Percentiles rank a stretch among this genome's conserved stretches.
Conservation (phyloP, 257 asterid species). For the Solanum rostratum region DNA sequence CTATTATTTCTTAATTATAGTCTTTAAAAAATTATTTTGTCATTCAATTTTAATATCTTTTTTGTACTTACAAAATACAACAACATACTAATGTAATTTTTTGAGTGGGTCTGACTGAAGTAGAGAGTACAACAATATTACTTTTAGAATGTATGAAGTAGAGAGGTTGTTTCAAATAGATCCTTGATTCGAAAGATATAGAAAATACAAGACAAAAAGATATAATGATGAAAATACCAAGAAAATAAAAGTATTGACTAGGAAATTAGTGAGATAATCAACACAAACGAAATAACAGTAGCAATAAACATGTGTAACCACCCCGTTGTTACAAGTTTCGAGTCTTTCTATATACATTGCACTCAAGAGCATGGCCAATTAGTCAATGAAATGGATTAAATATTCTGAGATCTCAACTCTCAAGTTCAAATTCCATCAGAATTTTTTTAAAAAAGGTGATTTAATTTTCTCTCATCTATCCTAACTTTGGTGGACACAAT, state of each 20-base stretch:
- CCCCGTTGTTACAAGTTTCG: neutral
- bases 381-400: neutral
- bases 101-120: too few species aligned
- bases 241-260: neutral
- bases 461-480: neutral
- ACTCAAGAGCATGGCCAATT: too few species aligned
- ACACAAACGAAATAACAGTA: neutral
- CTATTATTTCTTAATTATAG: neutral
- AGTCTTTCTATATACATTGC: too few species aligned
- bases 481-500: neutral
- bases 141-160: fast-evolving
- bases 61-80: too few species aligned
- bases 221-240: neutral
- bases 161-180: neutral
- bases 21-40: neutral
- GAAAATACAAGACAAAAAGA: neutral
- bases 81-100: too few species aligned
- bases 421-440: neutral
- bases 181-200: fast-evolving
- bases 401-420: neutral
- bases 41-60: neutral
- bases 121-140: too few species aligned
- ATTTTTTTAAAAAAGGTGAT: too few species aligned
- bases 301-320: neutral
- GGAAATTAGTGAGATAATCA: neutral